Evolutionary conservation across 768 basidiomycete species (phyloP).

Genomic region (Mycena kentingensis): DNA sequence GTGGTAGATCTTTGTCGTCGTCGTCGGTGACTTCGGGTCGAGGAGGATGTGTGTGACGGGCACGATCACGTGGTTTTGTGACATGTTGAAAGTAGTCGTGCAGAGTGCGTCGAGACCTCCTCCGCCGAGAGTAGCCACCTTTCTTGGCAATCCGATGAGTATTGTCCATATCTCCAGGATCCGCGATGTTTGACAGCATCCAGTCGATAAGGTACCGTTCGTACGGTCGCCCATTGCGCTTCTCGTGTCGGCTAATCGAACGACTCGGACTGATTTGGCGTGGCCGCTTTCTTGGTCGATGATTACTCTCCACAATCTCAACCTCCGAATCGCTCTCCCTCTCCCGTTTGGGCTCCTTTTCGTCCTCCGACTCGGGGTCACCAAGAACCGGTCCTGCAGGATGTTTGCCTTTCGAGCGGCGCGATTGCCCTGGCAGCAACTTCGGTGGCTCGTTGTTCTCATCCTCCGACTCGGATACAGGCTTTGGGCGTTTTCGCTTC

Average conservation of each 20-base stretch:
- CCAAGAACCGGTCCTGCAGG: conserved; percentile 50
- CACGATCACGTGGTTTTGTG: neutral
- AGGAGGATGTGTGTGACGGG: neutral
- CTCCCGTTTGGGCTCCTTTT: conserved; percentile 6
- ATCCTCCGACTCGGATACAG: conserved; percentile 26
- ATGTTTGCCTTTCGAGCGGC: conserved; percentile 37
- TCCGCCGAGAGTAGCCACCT: too few species aligned
- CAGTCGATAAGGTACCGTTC: conserved; percentile 64
- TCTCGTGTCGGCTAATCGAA: too few species aligned
- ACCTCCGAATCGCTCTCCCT: conserved; percentile 22
- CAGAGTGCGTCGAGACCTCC: too few species aligned
- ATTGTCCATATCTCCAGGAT: conserved; percentile 27
- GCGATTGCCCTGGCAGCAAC: conserved; percentile 55
- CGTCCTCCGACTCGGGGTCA: conserved; percentile 58
- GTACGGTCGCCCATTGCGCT: conserved; percentile 29
- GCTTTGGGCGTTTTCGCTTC: conserved; percentile 20
- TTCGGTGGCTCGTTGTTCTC: conserved; percentile 39
- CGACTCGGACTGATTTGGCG: too few species aligned
- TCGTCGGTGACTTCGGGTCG: neutral
- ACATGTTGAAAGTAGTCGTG: neutral
- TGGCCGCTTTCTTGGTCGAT: conserved; percentile 12
- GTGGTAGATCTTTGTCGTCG: conserved; percentile 11
- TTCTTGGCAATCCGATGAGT: too few species aligned
- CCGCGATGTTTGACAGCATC: conserved; percentile 58
- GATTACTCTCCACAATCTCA: conserved; percentile 28